Evolutionary conservation across 768 basidiomycete genomes (phyloP), one percentile per base, ranked within the genome.

Genomic region (Lentinula sp.): DNA sequence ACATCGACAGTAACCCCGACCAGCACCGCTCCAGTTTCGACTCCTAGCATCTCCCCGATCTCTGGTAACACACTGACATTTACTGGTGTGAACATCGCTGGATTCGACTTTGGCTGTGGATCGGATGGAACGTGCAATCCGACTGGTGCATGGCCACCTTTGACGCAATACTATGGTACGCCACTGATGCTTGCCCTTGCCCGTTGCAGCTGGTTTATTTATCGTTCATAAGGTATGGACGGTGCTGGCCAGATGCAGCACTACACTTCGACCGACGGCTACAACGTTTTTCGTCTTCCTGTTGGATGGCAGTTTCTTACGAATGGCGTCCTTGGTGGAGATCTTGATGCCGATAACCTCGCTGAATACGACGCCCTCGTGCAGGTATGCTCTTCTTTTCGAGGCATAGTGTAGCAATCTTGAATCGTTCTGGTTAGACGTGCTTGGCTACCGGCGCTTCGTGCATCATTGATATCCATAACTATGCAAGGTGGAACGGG

Each of bases 171-270:
- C 59, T 76, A 74, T 42, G 78, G 80, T 78, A 60, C 37, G 71
- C 20, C 57, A 8, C 28, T 33, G 18, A 18, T 20, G 23, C 64
- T 62, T 61, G 32, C 56, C 6, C 64, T 66, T 53, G 62, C 62
- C 18, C 42, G 60, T 7, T 8, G 46, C n/a, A 20, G 35, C 37
- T 55, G 23, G 16, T 18, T 18, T 32, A 12, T 5, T 18, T 15
- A 23, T 18, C 20, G 42, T 20, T 20, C 6, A 42, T 53, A 75
- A 75, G 77, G 77, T 33, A 60, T 66, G 33, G 79, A 82, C 57
- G 81, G 79, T 48, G 71, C 67, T 4, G 80, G 82, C n/a, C 85
- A 87, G 66, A 86, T 87, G 82, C 66, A 75, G 46, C 85, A 87
- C 67, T 87, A 87, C 62, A 77, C 79, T 54, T 67, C 76, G 0